A percentile compares a stretch with the other conserved stretches of the same genome.
These are phyloP conservation scores for Amborella trichopoda DNA, from an alignment of 164 flowering plant species.

Conservation along the genomic window DNA sequence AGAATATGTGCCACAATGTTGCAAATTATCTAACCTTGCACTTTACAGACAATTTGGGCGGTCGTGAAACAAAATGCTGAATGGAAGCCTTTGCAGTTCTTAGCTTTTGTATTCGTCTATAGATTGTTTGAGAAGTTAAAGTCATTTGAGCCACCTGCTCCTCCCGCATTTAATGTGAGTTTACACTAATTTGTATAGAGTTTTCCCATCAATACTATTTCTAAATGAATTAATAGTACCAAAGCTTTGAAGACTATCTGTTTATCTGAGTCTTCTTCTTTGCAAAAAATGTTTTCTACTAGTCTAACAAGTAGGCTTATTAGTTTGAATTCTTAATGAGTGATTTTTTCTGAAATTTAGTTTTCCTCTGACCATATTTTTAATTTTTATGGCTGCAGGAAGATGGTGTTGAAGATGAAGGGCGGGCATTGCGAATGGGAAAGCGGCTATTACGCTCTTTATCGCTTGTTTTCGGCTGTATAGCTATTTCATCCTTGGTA, in stretches of 20 bases:
- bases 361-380: too few species aligned
- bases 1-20: too few species aligned
- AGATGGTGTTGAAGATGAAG: slow-evolving; percentile 90
- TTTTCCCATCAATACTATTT: too few species aligned
- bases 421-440: slow-evolving; percentile 71
- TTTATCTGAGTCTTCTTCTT: too few species aligned
- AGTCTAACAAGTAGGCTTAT: too few species aligned
- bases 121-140: slow-evolving; percentile 91
- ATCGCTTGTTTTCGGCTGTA: slow-evolving; percentile 71
- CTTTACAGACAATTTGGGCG: slow-evolving; percentile 80
- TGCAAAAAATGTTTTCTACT: too few species aligned
- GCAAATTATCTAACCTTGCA: too few species aligned
- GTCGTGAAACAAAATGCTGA: slow-evolving; percentile 58
- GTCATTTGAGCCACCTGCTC: slow-evolving; percentile 54
- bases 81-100: slow-evolving; percentile 86
- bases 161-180: slow-evolving; percentile 78
- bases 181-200: background rate
- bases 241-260: too few species aligned
- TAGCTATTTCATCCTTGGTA: slow-evolving; percentile 80
- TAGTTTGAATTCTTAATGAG: too few species aligned
- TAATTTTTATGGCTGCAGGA: slow-evolving; percentile 64
- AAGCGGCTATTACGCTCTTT: slow-evolving; percentile 83
- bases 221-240: too few species aligned
- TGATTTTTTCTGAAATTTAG: too few species aligned
- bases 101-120: slow-evolving; percentile 74